Evolutionary conservation across 2,329 filamentous ascomycete genomes (phyloP), one percentile per base, ranked within the genome.

Genomic region (Monosporascus sp.): DNA sequence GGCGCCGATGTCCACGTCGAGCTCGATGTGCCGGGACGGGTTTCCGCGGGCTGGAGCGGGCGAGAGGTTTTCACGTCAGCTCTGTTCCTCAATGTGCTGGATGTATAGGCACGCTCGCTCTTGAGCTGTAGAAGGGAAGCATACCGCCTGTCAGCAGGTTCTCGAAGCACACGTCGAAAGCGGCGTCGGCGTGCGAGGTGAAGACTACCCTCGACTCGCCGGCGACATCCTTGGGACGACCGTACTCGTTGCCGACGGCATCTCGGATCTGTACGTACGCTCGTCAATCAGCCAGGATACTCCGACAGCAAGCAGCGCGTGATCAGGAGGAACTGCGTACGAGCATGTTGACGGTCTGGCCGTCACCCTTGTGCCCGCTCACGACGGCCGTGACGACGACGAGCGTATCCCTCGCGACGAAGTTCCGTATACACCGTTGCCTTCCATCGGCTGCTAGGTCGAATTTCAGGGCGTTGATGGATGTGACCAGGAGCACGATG

Each of bases 131-230:
- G 44, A 17, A 41, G 46, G 46, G 24, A 37, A 44, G 41, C 86
- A 61, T 83, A 93, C 89, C 76, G 62, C 82, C 80, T 48, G 83
- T 82, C 59, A 91, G 78, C 65, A 86, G 73, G 73, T 97, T 97
- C 73, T 95, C 90, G 69, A 97, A 96, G 81, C 93, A 99, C 50
- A 99, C 90, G 67, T 97, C 93, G 68, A 99, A 97, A 9, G 91
- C 89, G 36, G 90, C 89, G 73, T 97, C 92, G 50, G 87, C 86
- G 70, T 94, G 89, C 38, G 92, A 91, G 48, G 93, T 97, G 72
- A 99, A 99, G 49, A 93, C 90, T 71, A 91, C 92, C 69, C 93
- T 85, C 72, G 90, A 88, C 77, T 97, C 92, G 72, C 94, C 94
- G 17, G 86, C 88, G 56, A 97, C 85, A 68, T 99, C 92, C 75